phyloP scores from a whole-genome alignment of 2,329 filamentous ascomycete genomes.

The Byssothecium circinans region DNA sequence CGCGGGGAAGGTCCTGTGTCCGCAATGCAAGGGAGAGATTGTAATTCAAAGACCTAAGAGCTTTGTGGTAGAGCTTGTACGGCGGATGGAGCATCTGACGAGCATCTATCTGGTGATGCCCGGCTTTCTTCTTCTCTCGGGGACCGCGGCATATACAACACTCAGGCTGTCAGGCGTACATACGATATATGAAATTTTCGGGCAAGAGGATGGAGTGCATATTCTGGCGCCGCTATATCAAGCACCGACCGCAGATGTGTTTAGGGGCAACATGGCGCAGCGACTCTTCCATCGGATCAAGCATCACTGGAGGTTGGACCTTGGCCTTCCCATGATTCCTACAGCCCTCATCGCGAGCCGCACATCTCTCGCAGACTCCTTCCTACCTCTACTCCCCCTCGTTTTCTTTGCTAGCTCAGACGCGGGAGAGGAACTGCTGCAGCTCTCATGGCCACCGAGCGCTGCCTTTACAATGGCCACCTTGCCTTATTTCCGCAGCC shows the following conservation, averaged over 20 bases:
- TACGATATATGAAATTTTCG: conserved; percentile 67
- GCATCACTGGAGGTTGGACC: conserved; percentile 54
- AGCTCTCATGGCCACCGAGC: conserved; percentile 67
- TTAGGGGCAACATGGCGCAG: conserved; percentile 36
- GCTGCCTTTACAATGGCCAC: conserved; percentile 67
- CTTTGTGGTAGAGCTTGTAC: conserved; percentile 67
- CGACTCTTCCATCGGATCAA: conserved; percentile 31
- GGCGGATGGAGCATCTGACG: conserved; percentile 59
- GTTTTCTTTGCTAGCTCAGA: conserved; percentile 61
- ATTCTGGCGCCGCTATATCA: conserved; percentile 53
- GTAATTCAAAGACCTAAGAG: conserved; percentile 74
- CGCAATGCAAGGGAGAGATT: conserved; percentile 86
- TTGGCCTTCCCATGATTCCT: conserved; percentile 69
- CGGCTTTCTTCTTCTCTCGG: conserved; percentile 59
- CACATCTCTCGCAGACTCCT: conserved; percentile 63
- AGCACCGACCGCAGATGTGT: conserved; percentile 33
- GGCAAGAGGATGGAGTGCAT: conserved; percentile 59
- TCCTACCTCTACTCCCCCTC: conserved; percentile 65
- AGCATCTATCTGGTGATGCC: conserved; percentile 66
- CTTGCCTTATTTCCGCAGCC: conserved; percentile 65
- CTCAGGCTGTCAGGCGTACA: conserved; percentile 62
- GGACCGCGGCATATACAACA: conserved; percentile 47
- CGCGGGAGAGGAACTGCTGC: conserved; percentile 48
- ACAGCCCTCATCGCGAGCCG: conserved; percentile 69
- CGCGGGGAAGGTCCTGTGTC: conserved; percentile 71